Evolutionary conservation across 257 asterid genomes (phyloP), one percentile per base, ranked within the genome.

Genomic region (Solanum sejunctum): DNA sequence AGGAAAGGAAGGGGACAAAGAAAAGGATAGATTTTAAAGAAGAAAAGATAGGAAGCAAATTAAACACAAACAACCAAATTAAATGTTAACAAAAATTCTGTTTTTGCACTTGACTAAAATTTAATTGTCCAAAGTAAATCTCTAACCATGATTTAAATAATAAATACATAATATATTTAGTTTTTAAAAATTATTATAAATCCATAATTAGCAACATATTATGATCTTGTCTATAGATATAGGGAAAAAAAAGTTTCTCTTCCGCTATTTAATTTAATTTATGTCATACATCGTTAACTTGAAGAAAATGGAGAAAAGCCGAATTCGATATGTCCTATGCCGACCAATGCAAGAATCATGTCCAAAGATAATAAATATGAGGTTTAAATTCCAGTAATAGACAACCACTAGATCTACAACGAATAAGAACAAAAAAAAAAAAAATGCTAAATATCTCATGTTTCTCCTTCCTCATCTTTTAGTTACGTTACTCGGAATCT

Each of bases 331-430:
- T 43, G 56, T 60, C 75, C 61, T 61, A 49, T 75, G n/a, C 84
- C 54, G 69, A 67, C 80, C 28, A 67, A 52, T 32, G 52, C 79
- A 67, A 84, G 32, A 45, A 39, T 51, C 60, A 61, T 77, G 66
- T 47, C 80, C 52, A 17, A 75, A 85, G 84, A 85, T 85, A 81
- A 84, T 75, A 61, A 88, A 88, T 82, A 63, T 69, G 80, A 80
- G 88, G 87, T 84, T 79, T 83, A 80, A 60, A 85, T 85, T 85
- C 71, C 41, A 84, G 61, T 41, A 58, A 39, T 41, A 12, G 75
- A 51, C 81, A 28, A 60, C 90, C 88, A 83, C 79, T 21, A 58
- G 20, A 51, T 51, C 49, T 71, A 85, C 81, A 54, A 6, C 47
- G 70, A 86, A 20, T 15, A 26, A 51, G 61, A 77, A 54, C 32